Evolutionary conservation across 169 alveolate genomes (phyloP), one percentile per base, ranked within the genome.

Genomic region (Plasmodium fragile): DNA sequence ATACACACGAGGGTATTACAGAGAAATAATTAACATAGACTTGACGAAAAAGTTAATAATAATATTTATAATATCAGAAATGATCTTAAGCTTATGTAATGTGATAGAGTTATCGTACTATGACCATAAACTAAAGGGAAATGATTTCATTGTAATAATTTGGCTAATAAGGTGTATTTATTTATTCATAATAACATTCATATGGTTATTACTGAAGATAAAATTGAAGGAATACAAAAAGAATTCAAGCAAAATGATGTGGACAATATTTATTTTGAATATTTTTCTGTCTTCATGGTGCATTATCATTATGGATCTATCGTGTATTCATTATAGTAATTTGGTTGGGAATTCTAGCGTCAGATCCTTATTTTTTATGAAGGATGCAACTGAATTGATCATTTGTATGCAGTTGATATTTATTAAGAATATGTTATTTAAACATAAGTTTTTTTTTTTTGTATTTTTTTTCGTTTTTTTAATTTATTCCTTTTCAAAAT

Each of bases 91-190:
- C 34, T 93, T 95, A 16, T 43, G 97, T 59, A 98, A 98, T 0
- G 96, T 98, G 43, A 87, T 95, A 4, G 96, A 92, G 70, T 73
- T 81, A 73, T 93, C 95, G 28, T 36, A 70, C 78, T 95, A 80
- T 45, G 77, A 93, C 1, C 82, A 85, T 7, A 95, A 92, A 7
- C 45, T 69, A 30, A 75, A 92, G 32, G 81, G 92, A 59, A 95
- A 83, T 80, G 75, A 83, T 73, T 94, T 82, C 28, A 95, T 95
- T 84, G 95, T 83, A 32, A 94, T 91, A 1, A 95, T 96, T 39
- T 97, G 99, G 99, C 96, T 97, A 2, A 98, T 97, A 18, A 80
- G 99, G 36, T 96, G 97, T 22, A 93, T 96, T 22, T 97, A 96
- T 81, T 95, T 96, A 32, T 82, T 96, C 45, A 96, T 95, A 22